Evolutionary conservation across 1,284 basidiomycete genomes (phyloP).

Genomic region (Agroathelia rolfsii): DNA sequence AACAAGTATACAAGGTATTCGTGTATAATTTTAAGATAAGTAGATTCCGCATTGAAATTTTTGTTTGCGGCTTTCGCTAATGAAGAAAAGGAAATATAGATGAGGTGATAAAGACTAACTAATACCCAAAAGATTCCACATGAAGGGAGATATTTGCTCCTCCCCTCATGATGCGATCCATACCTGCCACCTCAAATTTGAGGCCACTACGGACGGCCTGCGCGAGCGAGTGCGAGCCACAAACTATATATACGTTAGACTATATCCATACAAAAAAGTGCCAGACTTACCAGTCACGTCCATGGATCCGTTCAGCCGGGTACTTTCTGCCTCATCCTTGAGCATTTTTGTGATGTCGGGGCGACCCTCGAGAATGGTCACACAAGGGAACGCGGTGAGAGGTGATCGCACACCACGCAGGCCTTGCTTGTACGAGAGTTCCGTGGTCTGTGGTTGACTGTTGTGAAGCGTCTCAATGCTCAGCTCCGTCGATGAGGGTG

Average conservation of each 20-base stretch:
- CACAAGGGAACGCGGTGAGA: constrained; percentile 12
- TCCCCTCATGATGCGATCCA: constrained; percentile 27
- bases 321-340: constrained; percentile 17
- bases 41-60: too few relatives aligned
- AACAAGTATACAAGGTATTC: too few relatives aligned
- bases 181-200: constrained; percentile 25
- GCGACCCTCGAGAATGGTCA: constrained; percentile 21
- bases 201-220: constrained; percentile 28
- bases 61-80: too few relatives aligned
- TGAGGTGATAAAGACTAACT: too few relatives aligned
- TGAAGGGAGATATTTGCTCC: constrained; percentile 33
- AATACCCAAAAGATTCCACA: constrained; percentile 38
- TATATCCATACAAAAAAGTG: too few relatives aligned
- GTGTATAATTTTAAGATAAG: too few relatives aligned
- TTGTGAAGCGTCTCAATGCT: too few relatives aligned
- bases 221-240: constrained; percentile 34
- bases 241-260: constrained; percentile 27
- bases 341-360: constrained; percentile 20
- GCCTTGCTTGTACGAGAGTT: too few relatives aligned
- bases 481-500: too few relatives aligned
- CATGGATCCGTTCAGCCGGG: constrained; percentile 19
- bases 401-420: too few relatives aligned
- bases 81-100: too few relatives aligned
- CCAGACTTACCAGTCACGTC: constrained; percentile 29
- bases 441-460: too few relatives aligned